Percentiles rank a stretch among this genome's conserved stretches.
Evolutionary conservation across 108 stramenopile species (phyloP).

Genomic region (Bacterosira constricta): DNA sequence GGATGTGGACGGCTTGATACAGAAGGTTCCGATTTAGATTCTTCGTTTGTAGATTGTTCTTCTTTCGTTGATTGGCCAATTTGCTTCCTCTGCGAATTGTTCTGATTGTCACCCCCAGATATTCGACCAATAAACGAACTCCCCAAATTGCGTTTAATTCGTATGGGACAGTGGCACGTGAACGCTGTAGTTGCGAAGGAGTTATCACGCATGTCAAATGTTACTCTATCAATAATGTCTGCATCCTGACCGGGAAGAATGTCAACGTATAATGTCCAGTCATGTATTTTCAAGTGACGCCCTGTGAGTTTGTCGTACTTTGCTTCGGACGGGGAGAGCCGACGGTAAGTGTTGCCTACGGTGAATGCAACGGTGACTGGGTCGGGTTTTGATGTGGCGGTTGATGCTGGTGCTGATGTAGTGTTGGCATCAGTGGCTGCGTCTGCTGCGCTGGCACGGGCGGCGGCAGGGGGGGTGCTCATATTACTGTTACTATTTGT

Average conservation of each 20-base stretch:
- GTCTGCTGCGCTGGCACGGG: not conserved
- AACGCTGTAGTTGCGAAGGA: constrained; percentile 32
- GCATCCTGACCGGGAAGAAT: constrained; percentile 48
- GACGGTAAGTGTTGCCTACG: constrained; percentile 61
- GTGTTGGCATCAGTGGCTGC: no score
- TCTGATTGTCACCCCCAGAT: constrained; percentile 1
- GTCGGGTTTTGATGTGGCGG: not conserved
- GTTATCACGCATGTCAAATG: constrained; percentile 51
- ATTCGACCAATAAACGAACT: constrained; percentile 17
- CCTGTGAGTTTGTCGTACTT: constrained; percentile 20
- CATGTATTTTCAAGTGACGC: constrained; percentile 42
- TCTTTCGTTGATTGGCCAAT: constrained; percentile 15
- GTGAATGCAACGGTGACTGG: constrained; percentile 21
- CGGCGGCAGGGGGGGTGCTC: not conserved
- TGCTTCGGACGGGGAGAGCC: constrained; percentile 28
- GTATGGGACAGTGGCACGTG: constrained; percentile 50
- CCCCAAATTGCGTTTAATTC: constrained; percentile 14
- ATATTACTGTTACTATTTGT: no score
- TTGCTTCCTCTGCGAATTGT: constrained; percentile 11
- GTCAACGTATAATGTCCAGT: constrained; percentile 59
- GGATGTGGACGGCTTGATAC: not conserved
- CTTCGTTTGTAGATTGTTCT: constrained; percentile 13
- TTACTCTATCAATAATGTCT: constrained; percentile 53
- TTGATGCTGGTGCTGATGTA: not conserved
- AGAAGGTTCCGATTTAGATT: not conserved